Conservation (phyloP, 2,329 filamentous ascomycete genomes). For the Ploettnerulaceae sp. region DNA sequence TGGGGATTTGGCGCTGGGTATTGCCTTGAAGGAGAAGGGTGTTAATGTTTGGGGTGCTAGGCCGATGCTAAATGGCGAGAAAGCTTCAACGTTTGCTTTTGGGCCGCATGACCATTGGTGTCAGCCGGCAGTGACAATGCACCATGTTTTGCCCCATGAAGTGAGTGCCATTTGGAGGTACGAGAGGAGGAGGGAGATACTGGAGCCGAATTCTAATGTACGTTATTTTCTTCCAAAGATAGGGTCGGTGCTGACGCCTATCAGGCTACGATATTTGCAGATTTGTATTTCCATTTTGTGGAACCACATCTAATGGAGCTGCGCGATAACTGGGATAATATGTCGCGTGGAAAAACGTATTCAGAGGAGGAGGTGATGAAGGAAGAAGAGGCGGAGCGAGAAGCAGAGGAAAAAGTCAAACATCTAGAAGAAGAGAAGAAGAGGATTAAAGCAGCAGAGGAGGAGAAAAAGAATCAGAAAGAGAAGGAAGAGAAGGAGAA, state of each 20-base stretch:
- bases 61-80: slow-evolving; percentile 53
- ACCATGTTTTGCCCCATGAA: slow-evolving; percentile 50
- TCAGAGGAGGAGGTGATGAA: slow-evolving; percentile 24
- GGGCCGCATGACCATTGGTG: slow-evolving; percentile 44
- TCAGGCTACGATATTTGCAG: slow-evolving; percentile 25
- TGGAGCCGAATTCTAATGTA: slow-evolving; percentile 15
- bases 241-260: background rate
- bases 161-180: slow-evolving; percentile 49
- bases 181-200: slow-evolving; percentile 38
- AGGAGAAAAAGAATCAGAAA: background rate
- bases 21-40: slow-evolving; percentile 45
- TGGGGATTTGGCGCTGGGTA: slow-evolving; percentile 47
- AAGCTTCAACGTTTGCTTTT: slow-evolving; percentile 42
- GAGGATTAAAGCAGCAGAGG: background rate
- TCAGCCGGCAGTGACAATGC: slow-evolving; percentile 53
- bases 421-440: background rate
- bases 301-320: slow-evolving; percentile 39
- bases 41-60: slow-evolving; percentile 41
- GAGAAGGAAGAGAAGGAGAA: background rate
- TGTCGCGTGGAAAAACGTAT: slow-evolving; percentile 45
- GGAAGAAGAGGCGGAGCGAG: background rate
- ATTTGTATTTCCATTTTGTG: slow-evolving; percentile 47
- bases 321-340: slow-evolving; percentile 49
- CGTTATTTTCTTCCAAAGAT: background rate
- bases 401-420: slow-evolving; percentile 2